These are phyloP conservation scores for Tetragonia tetragonoides DNA, from an alignment of 148 eudicot species.

Conservation along the genomic window DNA sequence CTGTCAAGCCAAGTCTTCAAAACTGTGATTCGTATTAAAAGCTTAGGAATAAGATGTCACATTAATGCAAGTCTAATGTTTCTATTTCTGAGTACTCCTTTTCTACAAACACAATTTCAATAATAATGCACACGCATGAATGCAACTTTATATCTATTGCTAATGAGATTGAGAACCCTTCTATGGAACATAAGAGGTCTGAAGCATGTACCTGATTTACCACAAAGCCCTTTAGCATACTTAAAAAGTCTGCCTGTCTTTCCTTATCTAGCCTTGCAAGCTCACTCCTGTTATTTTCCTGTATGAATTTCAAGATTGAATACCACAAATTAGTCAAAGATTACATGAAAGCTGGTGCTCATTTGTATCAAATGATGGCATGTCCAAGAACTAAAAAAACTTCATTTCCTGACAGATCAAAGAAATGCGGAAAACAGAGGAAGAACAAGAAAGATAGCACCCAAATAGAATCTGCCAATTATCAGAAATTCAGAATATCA, in stretches of 20 bases:
- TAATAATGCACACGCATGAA: neutral
- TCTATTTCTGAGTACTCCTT: neutral
- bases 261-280: constrained; percentile 81
- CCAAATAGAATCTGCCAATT: neutral
- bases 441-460: neutral
- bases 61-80: neutral
- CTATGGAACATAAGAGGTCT: neutral
- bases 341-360: neutral
- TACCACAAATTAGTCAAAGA: neutral
- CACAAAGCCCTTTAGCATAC: constrained; percentile 93
- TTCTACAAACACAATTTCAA: neutral
- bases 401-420: neutral
- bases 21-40: neutral
- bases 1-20: neutral
- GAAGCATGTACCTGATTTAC: constrained; percentile 73
- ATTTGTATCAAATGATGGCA: neutral
- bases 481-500: too few relatives aligned
- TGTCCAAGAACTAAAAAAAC: neutral
- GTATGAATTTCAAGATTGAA: constrained; percentile 23
- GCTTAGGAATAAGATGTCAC: neutral
- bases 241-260: constrained; percentile 71
- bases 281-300: constrained; percentile 92
- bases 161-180: neutral
- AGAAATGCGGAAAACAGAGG: neutral
- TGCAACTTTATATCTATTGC: neutral